A percentile compares a stretch with the other conserved stretches of the same genome.
phyloP scores from a whole-genome alignment of 2,329 filamentous ascomycete species.

The Aspergillus terreus region DNA sequence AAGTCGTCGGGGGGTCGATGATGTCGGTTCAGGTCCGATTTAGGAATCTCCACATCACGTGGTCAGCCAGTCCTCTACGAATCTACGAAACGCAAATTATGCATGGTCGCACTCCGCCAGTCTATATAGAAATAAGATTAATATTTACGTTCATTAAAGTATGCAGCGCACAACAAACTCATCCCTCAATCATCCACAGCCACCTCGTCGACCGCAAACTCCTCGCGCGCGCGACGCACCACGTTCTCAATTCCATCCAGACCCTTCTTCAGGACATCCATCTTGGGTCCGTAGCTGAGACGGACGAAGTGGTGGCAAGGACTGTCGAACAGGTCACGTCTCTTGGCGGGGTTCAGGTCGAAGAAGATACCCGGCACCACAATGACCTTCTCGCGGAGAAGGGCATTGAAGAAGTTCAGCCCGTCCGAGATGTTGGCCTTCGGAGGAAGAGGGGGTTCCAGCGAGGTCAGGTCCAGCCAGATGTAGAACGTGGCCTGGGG shows the following conservation, averaged over 20 bases:
- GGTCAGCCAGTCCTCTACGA: background rate
- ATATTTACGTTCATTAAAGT: background rate
- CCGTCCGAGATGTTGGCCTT: slow-evolving; percentile 77
- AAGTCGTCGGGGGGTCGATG: background rate
- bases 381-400: slow-evolving; percentile 89
- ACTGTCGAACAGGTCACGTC: slow-evolving; percentile 87
- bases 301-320: slow-evolving; percentile 92
- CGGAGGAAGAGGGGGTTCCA: slow-evolving; percentile 52
- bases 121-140: background rate
- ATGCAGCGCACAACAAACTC: background rate
- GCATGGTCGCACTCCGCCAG: background rate
- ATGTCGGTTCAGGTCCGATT: too few species aligned
- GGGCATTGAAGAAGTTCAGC: slow-evolving; percentile 94
- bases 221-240: slow-evolving; percentile 49
- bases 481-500: slow-evolving; percentile 95
- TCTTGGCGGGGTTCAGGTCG: slow-evolving; percentile 84
- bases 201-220: slow-evolving; percentile 33
- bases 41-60: background rate
- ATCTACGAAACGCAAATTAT: too few species aligned
- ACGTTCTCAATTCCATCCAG: slow-evolving; percentile 82
- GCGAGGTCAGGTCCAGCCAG: slow-evolving; percentile 61
- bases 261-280: slow-evolving; percentile 74
- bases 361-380: slow-evolving; percentile 98
- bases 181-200: slow-evolving; percentile 31
- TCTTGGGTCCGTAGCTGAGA: slow-evolving; percentile 77